Conservation (phyloP, 176 grass and related monocot species). For the Leersia perrieri region DNA sequence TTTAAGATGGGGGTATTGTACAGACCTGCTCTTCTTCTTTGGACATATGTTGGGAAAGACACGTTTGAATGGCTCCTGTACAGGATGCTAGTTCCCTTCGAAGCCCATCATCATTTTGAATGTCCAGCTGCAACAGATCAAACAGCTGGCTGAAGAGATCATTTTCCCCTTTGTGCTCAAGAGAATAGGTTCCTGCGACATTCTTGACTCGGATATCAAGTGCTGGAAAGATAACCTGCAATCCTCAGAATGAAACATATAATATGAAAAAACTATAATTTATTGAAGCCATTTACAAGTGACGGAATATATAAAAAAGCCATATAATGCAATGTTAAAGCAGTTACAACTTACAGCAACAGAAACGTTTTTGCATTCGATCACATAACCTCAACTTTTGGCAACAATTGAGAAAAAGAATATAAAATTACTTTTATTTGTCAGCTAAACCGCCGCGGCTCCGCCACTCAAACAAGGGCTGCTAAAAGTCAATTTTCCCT, state of each 20-base stretch:
- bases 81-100: slow-evolving; percentile 88
- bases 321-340: slow-evolving; percentile 8
- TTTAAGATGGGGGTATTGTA: slow-evolving; percentile 23
- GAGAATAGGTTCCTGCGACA: slow-evolving; percentile 80
- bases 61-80: slow-evolving; percentile 86
- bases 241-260: slow-evolving; percentile 22
- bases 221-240: slow-evolving; percentile 97
- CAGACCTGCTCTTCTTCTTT: slow-evolving; percentile 95
- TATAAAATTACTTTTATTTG: slow-evolving; percentile 8
- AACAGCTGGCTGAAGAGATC: slow-evolving; percentile 75
- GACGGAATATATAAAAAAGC: background rate
- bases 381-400: slow-evolving; percentile 10
- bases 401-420: slow-evolving; percentile 12
- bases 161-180: slow-evolving; percentile 92
- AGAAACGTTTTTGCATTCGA: background rate
- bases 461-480: slow-evolving; percentile 6
- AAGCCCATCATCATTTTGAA: slow-evolving; percentile 68
- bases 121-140: slow-evolving; percentile 53
- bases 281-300: background rate
- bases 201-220: slow-evolving; percentile 96
- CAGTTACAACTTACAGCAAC: slow-evolving; percentile 25
- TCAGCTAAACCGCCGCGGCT: slow-evolving; percentile 11
- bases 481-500: background rate
- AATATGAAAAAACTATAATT: background rate
- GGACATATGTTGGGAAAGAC: slow-evolving; percentile 92